A percentile compares a stretch with the other conserved stretches of the same genome.
phyloP scores from a whole-genome alignment of 371 early-diverging fungal species.

The Mucor saturninus region DNA sequence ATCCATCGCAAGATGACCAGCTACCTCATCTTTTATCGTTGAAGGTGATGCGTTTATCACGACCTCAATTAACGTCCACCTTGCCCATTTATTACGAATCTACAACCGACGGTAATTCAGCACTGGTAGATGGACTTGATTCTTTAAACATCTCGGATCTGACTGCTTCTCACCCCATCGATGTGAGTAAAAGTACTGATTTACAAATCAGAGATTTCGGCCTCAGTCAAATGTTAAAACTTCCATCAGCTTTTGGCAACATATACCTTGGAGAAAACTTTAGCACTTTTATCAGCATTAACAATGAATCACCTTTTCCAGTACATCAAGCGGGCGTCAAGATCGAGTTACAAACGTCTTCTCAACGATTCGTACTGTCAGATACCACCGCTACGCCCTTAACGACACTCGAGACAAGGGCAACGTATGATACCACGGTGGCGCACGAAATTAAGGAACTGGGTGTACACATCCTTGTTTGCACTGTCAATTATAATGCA shows the following conservation, averaged over 20 bases:
- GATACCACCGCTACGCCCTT: slow-evolving; percentile 61
- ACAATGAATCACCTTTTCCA: slow-evolving; percentile 74
- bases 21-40: slow-evolving; percentile 77
- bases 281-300: slow-evolving; percentile 81
- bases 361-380: slow-evolving; percentile 74
- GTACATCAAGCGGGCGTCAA: slow-evolving; percentile 78
- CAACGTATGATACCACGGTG: slow-evolving; percentile 74
- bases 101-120: slow-evolving; percentile 21
- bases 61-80: slow-evolving; percentile 72
- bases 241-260: slow-evolving; percentile 82
- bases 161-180: slow-evolving; percentile 40
- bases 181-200: slow-evolving; percentile 13
- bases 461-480: slow-evolving; percentile 89
- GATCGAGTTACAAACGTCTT: slow-evolving; percentile 88
- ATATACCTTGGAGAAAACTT: slow-evolving; percentile 96
- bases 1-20: slow-evolving; percentile 45
- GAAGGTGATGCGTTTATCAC: slow-evolving; percentile 92
- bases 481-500: slow-evolving; percentile 82
- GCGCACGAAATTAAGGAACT: slow-evolving; percentile 95
- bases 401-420: slow-evolving; percentile 46
- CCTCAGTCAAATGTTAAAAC: slow-evolving; percentile 65
- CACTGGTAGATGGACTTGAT: slow-evolving; percentile 45
- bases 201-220: slow-evolving; percentile 64
- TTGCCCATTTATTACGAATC: slow-evolving; percentile 56
- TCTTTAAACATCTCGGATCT: slow-evolving; percentile 47